These are phyloP conservation scores for Paralagenidium karlingii DNA, from an alignment of 352 stramenopile species.

Conservation along the genomic window DNA sequence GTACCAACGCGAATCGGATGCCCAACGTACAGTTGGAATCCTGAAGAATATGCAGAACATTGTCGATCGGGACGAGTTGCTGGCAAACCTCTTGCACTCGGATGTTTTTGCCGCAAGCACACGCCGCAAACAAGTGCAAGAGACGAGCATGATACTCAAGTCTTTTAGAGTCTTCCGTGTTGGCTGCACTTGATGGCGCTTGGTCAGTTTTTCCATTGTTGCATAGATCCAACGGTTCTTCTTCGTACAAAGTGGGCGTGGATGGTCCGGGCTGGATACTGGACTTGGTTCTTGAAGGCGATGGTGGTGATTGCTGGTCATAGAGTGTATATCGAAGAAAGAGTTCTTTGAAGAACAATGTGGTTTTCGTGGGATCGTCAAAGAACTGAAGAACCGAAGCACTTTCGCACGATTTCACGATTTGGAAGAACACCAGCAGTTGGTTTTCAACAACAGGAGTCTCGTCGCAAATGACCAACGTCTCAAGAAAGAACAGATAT, in stretches of 20 bases:
- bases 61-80: slow-evolving; percentile 35
- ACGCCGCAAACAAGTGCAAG: slow-evolving; percentile 46
- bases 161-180: slow-evolving; percentile 11
- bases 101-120: slow-evolving; percentile 42
- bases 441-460: slow-evolving; percentile 50
- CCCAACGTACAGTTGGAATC: slow-evolving; percentile 30
- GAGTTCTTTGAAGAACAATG: slow-evolving; percentile 14
- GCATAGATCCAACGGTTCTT: no score
- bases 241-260: no score
- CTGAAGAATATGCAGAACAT: slow-evolving; percentile 21
- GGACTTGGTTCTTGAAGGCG: no score
- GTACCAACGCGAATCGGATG: slow-evolving; percentile 29
- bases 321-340: slow-evolving; percentile 17
- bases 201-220: no score
- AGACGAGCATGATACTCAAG: slow-evolving; percentile 45
- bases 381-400: slow-evolving; percentile 35
- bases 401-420: slow-evolving; percentile 50
- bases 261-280: no score
- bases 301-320: no score
- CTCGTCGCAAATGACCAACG: slow-evolving; percentile 38
- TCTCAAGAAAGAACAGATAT: slow-evolving; percentile 52
- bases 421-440: slow-evolving; percentile 45
- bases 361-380: slow-evolving; percentile 19
- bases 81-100: slow-evolving; percentile 54
- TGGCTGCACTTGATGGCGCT: no score